phyloP scores from a whole-genome alignment of 2,329 filamentous ascomycete genomes.

The Blastomyces percursus region DNA sequence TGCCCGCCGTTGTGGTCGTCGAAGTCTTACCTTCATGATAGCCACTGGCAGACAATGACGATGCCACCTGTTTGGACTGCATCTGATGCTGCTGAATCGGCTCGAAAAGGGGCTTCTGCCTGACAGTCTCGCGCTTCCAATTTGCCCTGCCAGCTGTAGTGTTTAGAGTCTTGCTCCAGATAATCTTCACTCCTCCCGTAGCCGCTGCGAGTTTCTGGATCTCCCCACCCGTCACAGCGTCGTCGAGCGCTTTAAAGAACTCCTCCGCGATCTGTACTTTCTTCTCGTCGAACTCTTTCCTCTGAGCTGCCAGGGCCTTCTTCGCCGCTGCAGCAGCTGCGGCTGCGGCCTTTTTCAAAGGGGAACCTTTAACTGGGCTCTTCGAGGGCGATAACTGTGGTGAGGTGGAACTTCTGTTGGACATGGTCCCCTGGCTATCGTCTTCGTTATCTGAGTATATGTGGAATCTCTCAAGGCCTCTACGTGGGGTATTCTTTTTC shows the following conservation, averaged over 20 bases:
- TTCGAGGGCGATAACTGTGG: constrained; percentile 1
- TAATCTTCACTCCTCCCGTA: constrained; percentile 48
- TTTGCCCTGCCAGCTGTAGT: constrained; percentile 56
- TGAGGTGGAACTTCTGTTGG: neutral
- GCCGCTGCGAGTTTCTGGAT: constrained; percentile 39
- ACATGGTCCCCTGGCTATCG: constrained; percentile 2
- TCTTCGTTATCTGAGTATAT: constrained; percentile 32
- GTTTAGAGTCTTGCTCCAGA: constrained; percentile 53
- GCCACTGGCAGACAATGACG: neutral
- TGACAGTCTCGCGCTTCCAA: constrained; percentile 50
- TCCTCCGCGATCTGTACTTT: constrained; percentile 44
- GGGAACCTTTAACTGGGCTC: constrained; percentile 9
- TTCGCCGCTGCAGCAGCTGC: constrained; percentile 24
- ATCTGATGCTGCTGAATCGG: neutral
- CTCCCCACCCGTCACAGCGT: constrained; percentile 39
- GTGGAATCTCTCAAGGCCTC: constrained; percentile 14
- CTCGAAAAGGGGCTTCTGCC: neutral
- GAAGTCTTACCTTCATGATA: neutral
- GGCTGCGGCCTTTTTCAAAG: constrained; percentile 20
- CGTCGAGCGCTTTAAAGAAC: constrained; percentile 48
- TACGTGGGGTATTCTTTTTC: constrained; percentile 25
- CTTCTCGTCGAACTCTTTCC: constrained; percentile 43
- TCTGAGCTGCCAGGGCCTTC: constrained; percentile 26
- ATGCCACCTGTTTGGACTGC: neutral
- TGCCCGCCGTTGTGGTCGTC: neutral